phyloP scores from a whole-genome alignment of 2,329 filamentous ascomycete species.

The Apiospora sp. region DNA sequence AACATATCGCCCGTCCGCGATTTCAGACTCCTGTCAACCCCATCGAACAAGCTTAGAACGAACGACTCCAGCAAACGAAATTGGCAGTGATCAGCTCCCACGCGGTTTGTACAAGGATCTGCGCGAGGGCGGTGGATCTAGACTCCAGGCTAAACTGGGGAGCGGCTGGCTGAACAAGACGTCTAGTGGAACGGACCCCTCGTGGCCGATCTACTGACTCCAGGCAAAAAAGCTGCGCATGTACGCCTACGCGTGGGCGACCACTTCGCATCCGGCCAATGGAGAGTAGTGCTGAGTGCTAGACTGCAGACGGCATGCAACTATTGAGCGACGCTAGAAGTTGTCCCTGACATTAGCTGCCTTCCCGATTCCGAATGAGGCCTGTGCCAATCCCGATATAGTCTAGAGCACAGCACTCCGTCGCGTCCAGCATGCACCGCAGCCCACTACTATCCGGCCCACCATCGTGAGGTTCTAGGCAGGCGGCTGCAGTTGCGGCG shows the following conservation, averaged over 20 bases:
- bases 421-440: neutral
- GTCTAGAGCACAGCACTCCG: neutral
- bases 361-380: slow-evolving; percentile 29
- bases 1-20: neutral
- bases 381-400: slow-evolving; percentile 2
- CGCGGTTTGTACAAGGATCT: neutral
- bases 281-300: neutral
- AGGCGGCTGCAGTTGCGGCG: slow-evolving; percentile 12
- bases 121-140: neutral
- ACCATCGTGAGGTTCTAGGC: slow-evolving; percentile 9
- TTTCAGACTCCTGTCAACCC: slow-evolving; percentile 2
- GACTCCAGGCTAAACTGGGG: neutral
- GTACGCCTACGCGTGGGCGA: neutral
- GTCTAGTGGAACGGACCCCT: neutral
- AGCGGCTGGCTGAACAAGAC: slow-evolving; percentile 13
- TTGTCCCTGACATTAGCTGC: slow-evolving; percentile 4
- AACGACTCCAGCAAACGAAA: neutral
- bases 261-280: neutral
- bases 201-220: neutral
- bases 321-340: slow-evolving; percentile 12
- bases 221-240: neutral
- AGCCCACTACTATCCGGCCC: neutral
- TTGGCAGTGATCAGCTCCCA: slow-evolving; percentile 25
- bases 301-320: slow-evolving; percentile 5
- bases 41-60: slow-evolving; percentile 28